Percentiles rank a stretch among this genome's conserved stretches.
phyloP scores from a whole-genome alignment of 2,329 filamentous ascomycete species.

The Penicillium olsonii region DNA sequence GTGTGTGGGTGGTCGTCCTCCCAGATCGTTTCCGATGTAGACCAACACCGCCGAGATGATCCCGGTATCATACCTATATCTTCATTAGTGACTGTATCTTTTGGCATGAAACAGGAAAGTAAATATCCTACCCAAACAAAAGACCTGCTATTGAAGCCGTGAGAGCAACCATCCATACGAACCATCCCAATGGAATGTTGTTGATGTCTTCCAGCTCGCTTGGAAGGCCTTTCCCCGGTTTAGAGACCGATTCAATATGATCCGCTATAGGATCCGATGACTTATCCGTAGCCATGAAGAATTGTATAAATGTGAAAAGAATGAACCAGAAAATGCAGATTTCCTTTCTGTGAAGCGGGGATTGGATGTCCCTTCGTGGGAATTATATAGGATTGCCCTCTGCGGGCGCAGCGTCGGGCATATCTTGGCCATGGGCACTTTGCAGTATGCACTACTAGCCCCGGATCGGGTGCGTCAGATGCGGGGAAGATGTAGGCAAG shows the following conservation, averaged over 20 bases:
- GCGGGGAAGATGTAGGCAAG: not conserved
- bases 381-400: too few species aligned
- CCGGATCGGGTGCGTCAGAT: not conserved
- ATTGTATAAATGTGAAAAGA: not conserved
- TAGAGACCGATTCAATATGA: not conserved
- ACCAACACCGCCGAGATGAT: slow-evolving; percentile 49
- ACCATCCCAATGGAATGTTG: not conserved
- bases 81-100: not conserved
- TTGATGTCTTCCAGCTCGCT: not conserved
- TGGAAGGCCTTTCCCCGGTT: not conserved
- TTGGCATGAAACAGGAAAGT: not conserved
- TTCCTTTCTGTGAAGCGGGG: too few species aligned
- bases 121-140: slow-evolving; percentile 47
- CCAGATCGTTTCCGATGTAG: slow-evolving; percentile 32
- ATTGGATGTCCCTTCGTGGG: too few species aligned
- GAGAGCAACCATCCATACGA: slow-evolving; percentile 9
- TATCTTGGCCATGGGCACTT: too few species aligned
- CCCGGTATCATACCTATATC: slow-evolving; percentile 37
- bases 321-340: not conserved
- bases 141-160: slow-evolving; percentile 12
- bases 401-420: too few species aligned
- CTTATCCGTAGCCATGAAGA: not conserved
- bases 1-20: slow-evolving; percentile 33
- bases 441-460: too few species aligned
- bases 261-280: not conserved